Conservation (phyloP, 2,329 filamentous ascomycete species). For the Ceratocystiopsis minuta region DNA sequence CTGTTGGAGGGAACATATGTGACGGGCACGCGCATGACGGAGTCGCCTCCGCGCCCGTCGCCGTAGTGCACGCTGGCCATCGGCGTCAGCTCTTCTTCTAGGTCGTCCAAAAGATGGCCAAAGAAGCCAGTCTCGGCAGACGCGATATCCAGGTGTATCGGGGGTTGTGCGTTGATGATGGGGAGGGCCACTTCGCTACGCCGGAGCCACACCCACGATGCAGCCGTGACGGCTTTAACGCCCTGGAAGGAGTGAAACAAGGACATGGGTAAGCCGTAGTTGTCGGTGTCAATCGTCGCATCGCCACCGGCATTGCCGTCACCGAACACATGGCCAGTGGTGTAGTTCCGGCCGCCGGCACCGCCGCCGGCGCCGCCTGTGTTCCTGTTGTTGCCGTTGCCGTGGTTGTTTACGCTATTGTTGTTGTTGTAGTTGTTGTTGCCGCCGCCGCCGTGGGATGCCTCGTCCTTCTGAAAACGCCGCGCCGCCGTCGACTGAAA, state of each 20-base stretch:
- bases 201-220: conserved; percentile 46
- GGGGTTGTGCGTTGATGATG: conserved; percentile 46
- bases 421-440: too few relatives aligned
- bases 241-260: conserved; percentile 53
- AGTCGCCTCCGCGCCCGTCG: neutral
- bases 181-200: conserved; percentile 37
- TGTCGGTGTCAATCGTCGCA: conserved; percentile 9
- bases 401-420: too few relatives aligned
- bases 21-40: neutral
- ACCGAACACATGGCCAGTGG: too few relatives aligned
- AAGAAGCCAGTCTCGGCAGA: conserved; percentile 38
- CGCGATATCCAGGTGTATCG: conserved; percentile 40
- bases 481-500: conserved; percentile 48
- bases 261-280: conserved; percentile 40
- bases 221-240: conserved; percentile 45
- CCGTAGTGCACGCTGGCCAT: conserved; percentile 7
- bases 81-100: conserved; percentile 34
- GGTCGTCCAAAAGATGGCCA: conserved; percentile 36
- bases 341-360: too few relatives aligned
- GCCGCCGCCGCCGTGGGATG: neutral
- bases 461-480: conserved; percentile 40
- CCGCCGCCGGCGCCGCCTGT: too few relatives aligned
- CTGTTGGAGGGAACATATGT: conserved; percentile 12
- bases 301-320: too few relatives aligned
- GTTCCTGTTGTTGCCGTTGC: too few relatives aligned